A percentile compares a stretch with the other conserved stretches of the same genome.
phyloP scores from a whole-genome alignment of 164 flowering plant species.

The Protea cynaroides region DNA sequence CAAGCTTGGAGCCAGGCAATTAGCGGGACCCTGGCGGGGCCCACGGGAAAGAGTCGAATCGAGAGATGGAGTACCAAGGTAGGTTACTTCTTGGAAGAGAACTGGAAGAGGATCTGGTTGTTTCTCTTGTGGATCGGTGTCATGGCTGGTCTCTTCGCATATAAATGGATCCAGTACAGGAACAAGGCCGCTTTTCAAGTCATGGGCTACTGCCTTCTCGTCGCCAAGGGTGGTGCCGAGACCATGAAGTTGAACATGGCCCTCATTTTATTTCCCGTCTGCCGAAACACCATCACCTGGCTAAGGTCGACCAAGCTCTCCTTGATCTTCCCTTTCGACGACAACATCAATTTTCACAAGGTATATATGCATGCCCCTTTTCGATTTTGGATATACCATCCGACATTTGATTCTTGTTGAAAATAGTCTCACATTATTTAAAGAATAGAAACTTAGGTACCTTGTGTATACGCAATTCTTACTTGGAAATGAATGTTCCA shows the following conservation, averaged over 20 bases:
- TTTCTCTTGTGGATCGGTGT: conserved; percentile 61
- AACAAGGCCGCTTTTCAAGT: conserved; percentile 56
- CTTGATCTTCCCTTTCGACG: conserved; percentile 71
- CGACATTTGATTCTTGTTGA: no score
- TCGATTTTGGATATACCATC: no score
- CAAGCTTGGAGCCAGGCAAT: conserved; percentile 97
- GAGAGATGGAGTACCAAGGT: conserved; percentile 39
- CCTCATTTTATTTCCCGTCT: conserved; percentile 80
- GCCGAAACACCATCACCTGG: conserved; percentile 94
- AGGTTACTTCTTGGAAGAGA: conserved; percentile 61
- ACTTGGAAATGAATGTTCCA: not conserved
- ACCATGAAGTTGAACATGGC: conserved; percentile 98
- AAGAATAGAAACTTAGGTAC: no score
- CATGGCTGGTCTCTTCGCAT: conserved; percentile 66
- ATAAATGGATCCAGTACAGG: conserved; percentile 87
- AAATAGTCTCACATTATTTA: no score
- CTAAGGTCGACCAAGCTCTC: conserved; percentile 72
- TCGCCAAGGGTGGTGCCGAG: conserved; percentile 97
- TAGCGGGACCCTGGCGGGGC: conserved; percentile 88
- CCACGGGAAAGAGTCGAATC: conserved; percentile 48
- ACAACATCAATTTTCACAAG: conserved; percentile 98
- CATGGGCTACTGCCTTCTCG: conserved; percentile 90
- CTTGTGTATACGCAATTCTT: no score
- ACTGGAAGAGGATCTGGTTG: conserved; percentile 92
- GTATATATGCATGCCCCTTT: no score